These are phyloP conservation scores for Suhomyces maxii DNA, from an alignment of 1,139 yeast genomes.

Conservation along the genomic window DNA sequence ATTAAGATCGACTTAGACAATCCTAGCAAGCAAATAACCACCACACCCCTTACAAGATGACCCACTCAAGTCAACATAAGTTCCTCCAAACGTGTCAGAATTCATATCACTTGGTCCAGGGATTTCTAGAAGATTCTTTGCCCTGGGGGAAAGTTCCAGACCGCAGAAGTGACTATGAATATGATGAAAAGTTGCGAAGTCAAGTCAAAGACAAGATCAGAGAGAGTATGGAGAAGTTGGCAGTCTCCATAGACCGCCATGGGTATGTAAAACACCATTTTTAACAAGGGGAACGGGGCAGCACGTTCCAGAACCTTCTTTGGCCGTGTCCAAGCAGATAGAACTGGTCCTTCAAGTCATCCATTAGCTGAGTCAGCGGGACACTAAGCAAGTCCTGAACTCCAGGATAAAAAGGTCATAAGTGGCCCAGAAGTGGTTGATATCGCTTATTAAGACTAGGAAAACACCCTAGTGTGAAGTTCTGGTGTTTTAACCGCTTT, in stretches of 20 bases:
- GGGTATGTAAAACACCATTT: constrained; percentile 24
- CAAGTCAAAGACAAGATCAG: constrained; percentile 33
- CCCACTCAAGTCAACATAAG: constrained; percentile 12
- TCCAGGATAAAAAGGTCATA: no score
- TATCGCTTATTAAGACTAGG: no score
- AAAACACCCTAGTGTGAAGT: no score
- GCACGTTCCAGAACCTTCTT: no score
- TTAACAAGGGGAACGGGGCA: no score
- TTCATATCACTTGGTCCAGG: constrained; percentile 33
- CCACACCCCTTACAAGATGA: constrained; percentile 2
- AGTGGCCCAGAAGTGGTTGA: no score
- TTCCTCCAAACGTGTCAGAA: constrained; percentile 31
- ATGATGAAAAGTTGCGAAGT: constrained; percentile 23
- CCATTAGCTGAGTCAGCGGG: no score
- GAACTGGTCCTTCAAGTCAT: no score
- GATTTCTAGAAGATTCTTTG: constrained; percentile 31
- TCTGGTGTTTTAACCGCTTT: no score
- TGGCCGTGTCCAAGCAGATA: no score
- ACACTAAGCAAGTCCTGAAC: no score
- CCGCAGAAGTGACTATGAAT: constrained; percentile 21
- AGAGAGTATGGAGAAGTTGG: constrained; percentile 33
- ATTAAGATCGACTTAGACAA: not conserved
- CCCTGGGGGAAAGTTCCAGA: constrained; percentile 29
- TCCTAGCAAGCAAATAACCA: not conserved
- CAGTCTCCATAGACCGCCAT: constrained; percentile 31